Evolutionary conservation across 2,329 filamentous ascomycete species (phyloP), one percentile per base, ranked within the genome.

Genomic region (Fusarium kyushuense): DNA sequence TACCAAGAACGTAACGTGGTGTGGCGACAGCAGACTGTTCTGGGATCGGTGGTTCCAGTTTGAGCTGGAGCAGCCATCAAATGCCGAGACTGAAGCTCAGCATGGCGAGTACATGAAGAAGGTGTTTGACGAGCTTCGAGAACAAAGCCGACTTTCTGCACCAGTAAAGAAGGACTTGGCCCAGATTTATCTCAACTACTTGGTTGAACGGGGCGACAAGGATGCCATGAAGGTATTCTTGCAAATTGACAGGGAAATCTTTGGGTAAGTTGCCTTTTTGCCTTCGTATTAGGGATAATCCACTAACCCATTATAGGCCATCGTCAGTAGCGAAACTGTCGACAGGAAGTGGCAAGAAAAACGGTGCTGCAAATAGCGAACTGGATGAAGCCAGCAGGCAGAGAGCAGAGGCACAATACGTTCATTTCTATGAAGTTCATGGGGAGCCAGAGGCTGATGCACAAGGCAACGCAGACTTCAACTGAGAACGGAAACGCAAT

Each of bases 21-120:
- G 96, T 76, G 85, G 90, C 3, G 92, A 96, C 76, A 97, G 94
- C 78, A 87, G 89, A 33, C 84, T 92, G 42, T 98, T 98, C 83
- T 99, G 96, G 95, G 85, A 89, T 71, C 92, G 88, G 74, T 98
- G 94, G 84, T 86, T 98, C 55, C 84, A 91, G 60, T 97, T 99
- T 75, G 96, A 99, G 81, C 84, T 96, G 48, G 89, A 92, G 58
- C 94, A 97, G 77, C 91, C 92, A 13, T 90, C 90, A 2, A 89
- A 83, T 64, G 80, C 84, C 2, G 86, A 89, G 49, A 84, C 86
- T 4, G 92, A 95, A 74, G 72, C 83, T 2, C 82, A 87, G 58
- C 88, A 93, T 58, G 88, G 89, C 53, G 84, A 89, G 68, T 90
- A 90, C n/a, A 89, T 98, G 76, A 93, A 93, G 80, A 86, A 90